Percentiles rank a stretch among this genome's conserved stretches.
Conservation (phyloP, 176 grass and related monocot species). For the Panicum miliaceum region DNA sequence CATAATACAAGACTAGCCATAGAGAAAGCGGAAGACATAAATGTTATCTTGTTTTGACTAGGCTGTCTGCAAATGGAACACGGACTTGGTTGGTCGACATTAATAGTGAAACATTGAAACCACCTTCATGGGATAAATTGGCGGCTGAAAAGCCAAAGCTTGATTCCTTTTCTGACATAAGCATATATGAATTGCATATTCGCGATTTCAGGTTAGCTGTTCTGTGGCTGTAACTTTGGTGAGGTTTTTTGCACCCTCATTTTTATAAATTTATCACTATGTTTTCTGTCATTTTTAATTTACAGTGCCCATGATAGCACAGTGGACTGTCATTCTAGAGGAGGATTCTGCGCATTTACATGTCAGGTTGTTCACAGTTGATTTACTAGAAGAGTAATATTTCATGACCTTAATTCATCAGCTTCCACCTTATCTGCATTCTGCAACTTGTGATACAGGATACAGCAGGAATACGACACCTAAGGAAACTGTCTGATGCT, state of each 20-base stretch:
- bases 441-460: constrained; percentile 55
- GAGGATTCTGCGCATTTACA: constrained; percentile 78
- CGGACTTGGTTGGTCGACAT: constrained; percentile 84
- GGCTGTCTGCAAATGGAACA: constrained; percentile 76
- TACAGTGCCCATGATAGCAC: constrained; percentile 66
- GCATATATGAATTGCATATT: constrained; percentile 91
- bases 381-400: constrained; percentile 12
- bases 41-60: constrained; percentile 42
- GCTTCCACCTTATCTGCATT: constrained; percentile 21
- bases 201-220: constrained; percentile 87
- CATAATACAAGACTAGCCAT: constrained; percentile 1
- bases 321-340: constrained; percentile 60
- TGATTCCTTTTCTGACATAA: constrained; percentile 91
- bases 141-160: constrained; percentile 73
- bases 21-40: constrained; percentile 3
- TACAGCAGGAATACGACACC: constrained; percentile 65
- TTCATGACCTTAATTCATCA: not conserved
- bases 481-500: constrained; percentile 71
- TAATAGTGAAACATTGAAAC: constrained; percentile 67
- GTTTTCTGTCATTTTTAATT: constrained; percentile 31
- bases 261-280: not conserved
- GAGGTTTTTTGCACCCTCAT: constrained; percentile 2
- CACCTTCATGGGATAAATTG: constrained; percentile 73
- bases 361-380: constrained; percentile 53
- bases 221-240: constrained; percentile 7